Conservation (phyloP, 176 grass and related monocot species). For the Oryza glumipatula region DNA sequence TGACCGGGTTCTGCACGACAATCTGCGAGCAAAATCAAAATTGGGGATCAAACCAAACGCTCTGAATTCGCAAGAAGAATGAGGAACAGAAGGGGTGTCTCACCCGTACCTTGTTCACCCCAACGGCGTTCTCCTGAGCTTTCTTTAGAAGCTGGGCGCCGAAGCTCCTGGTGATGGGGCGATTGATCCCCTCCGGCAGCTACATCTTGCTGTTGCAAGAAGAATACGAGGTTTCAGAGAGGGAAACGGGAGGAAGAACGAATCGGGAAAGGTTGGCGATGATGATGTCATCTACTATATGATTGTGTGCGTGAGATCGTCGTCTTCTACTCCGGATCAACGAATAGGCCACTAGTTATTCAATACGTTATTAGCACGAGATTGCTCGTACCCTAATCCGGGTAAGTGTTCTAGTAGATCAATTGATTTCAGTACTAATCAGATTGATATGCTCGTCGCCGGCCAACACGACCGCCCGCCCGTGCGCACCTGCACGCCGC, state of each 20-base stretch:
- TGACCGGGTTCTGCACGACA: slow-evolving; percentile 37
- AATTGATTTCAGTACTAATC: too few relatives aligned
- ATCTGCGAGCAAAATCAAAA: not conserved
- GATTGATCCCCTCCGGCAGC: slow-evolving; percentile 51
- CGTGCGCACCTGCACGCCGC: too few relatives aligned
- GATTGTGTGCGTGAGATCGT: too few relatives aligned
- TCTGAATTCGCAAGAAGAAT: not conserved
- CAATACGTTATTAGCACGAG: too few relatives aligned
- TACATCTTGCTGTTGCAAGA: slow-evolving; percentile 40
- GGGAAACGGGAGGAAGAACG: not conserved
- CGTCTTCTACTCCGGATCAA: too few relatives aligned
- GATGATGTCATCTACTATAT: too few relatives aligned
- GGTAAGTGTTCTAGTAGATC: too few relatives aligned
- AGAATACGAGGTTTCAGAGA: not conserved
- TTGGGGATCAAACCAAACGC: not conserved
- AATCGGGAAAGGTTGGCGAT: not conserved
- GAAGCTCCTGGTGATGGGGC: slow-evolving; percentile 62
- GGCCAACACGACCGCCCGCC: too few relatives aligned
- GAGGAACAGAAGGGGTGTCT: not conserved
- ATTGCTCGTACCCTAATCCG: too few relatives aligned
- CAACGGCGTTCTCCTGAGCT: slow-evolving; percentile 48
- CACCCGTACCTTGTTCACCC: slow-evolving; percentile 49
- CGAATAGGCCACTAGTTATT: too few relatives aligned
- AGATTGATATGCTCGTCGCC: too few relatives aligned
- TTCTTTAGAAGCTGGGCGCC: slow-evolving; percentile 65